These are phyloP conservation scores for Solanum sejunctum DNA, from an alignment of 257 asterid species.

Conservation along the genomic window DNA sequence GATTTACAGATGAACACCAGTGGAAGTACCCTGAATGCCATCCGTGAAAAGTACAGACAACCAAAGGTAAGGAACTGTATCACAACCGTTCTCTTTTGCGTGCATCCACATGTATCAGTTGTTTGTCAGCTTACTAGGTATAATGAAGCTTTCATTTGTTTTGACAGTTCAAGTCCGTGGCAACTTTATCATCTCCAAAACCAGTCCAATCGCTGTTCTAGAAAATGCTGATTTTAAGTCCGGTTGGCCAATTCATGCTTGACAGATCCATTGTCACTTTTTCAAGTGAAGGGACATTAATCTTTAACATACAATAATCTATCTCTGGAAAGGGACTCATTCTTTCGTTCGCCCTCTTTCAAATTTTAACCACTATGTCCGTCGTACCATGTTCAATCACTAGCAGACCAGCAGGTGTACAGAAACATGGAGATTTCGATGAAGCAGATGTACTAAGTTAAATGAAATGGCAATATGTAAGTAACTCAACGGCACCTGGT, in stretches of 20 bases:
- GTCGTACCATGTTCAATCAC: slow-evolving; percentile 22
- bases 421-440: slow-evolving; percentile 10
- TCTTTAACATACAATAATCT: slow-evolving; percentile 4
- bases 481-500: slow-evolving; percentile 25
- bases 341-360: slow-evolving; percentile 41
- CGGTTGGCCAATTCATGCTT: slow-evolving; percentile 2
- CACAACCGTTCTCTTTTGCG: neutral
- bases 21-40: slow-evolving; percentile 36
- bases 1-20: slow-evolving; percentile 52
- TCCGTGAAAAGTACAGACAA: slow-evolving; percentile 80
- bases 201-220: slow-evolving; percentile 46
- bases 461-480: slow-evolving; percentile 17
- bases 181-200: slow-evolving; percentile 35
- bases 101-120: neutral
- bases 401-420: slow-evolving; percentile 13
- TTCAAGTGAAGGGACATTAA: neutral
- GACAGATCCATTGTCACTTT: neutral
- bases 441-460: slow-evolving; percentile 22
- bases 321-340: slow-evolving; percentile 22
- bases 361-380: slow-evolving; percentile 18
- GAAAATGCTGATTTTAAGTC: slow-evolving; percentile 14
- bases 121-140: neutral
- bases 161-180: slow-evolving; percentile 79
- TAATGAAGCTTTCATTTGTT: neutral
- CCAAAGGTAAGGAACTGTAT: slow-evolving; percentile 39